Evolutionary conservation across 768 basidiomycete genomes (phyloP), one percentile per base, ranked within the genome.

Genomic region (Boletus subcaerulescens): DNA sequence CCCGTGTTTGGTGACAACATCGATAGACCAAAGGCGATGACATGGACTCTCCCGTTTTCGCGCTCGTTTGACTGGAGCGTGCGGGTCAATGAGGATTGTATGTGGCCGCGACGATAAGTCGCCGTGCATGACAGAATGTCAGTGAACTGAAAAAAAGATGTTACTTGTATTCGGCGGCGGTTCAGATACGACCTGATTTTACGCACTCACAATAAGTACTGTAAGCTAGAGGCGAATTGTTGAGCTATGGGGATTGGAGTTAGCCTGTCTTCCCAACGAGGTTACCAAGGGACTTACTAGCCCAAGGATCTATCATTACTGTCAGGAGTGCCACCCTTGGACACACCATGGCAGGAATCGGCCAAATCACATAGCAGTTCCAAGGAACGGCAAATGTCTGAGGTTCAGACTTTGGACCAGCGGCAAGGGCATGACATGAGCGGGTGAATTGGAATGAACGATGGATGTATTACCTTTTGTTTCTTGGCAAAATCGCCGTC

Each of bases 21-120:
- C n/a, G 57, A 64, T 5, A 79, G 66, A 4, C 78, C 78, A 56
- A 80, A 80, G 22, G 22, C 3, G 22, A 3, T 22, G 22, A 22
- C 22, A 22, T 22, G 22, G 57, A 77, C 76, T 18, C 64, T 62
- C 3, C 70, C 68, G 5, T 65, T 51, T 12, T 63, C 65, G 9
- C 70, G 69, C 15, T 79, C 72, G 53, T 80, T 80, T 24, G 73
- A 73, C 76, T 78, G 17, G 26, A 41, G 24, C 3, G 10, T 44
- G 22, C 14, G 7, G 31, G 24, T 35, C 32, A 54, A 45, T 4
- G 20, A 24, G 24, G 24, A 24, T 24, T 24, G 24, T 24, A 24
- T 24, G 24, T 24, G 24, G 5, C 24, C 24, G 24, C 24, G 24
- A 24, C 5, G 63, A 62, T 26, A 65, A 44, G 13, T 65, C 56